Percentiles rank a stretch among this genome's conserved stretches.
Conservation (phyloP, 2,329 filamentous ascomycete species). For the Rhynchosporium graminicola region DNA sequence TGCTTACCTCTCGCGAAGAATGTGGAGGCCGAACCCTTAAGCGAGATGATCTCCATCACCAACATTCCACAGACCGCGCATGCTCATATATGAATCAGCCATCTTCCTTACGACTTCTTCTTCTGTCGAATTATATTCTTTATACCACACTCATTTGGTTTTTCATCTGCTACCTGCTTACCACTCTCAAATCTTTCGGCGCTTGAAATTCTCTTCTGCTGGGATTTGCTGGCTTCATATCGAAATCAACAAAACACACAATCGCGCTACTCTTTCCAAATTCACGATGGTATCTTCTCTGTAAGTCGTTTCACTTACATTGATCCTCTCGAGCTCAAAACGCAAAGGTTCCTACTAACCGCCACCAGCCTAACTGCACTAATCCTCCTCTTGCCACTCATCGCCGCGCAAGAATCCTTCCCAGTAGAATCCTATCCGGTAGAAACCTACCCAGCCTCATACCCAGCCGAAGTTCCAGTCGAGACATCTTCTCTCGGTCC, state of each 20-base stretch:
- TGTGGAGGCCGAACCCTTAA: neutral
- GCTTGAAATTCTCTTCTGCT: neutral
- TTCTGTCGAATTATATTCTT: neutral
- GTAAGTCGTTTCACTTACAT: neutral
- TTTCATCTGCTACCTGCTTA: neutral
- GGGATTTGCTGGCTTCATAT: neutral
- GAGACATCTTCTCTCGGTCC: no score
- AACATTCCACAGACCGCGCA: conserved; percentile 11
- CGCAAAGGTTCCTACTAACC: neutral
- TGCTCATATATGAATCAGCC: conserved; percentile 3
- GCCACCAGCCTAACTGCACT: neutral
- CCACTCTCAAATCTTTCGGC: neutral
- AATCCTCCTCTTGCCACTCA: neutral
- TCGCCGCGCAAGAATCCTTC: neutral
- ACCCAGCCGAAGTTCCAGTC: no score
- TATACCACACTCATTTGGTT: conserved; percentile 14
- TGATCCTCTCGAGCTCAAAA: neutral
- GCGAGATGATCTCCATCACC: conserved; percentile 4
- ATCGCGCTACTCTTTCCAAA: neutral
- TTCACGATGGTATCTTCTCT: conserved; percentile 4
- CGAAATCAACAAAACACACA: neutral
- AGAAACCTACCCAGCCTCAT: neutral
- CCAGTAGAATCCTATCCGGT: neutral
- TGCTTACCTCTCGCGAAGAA: conserved; percentile 11
- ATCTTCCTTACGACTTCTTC: neutral